phyloP scores from a whole-genome alignment of 768 basidiomycete genomes.

The Termitomyces sp. region DNA sequence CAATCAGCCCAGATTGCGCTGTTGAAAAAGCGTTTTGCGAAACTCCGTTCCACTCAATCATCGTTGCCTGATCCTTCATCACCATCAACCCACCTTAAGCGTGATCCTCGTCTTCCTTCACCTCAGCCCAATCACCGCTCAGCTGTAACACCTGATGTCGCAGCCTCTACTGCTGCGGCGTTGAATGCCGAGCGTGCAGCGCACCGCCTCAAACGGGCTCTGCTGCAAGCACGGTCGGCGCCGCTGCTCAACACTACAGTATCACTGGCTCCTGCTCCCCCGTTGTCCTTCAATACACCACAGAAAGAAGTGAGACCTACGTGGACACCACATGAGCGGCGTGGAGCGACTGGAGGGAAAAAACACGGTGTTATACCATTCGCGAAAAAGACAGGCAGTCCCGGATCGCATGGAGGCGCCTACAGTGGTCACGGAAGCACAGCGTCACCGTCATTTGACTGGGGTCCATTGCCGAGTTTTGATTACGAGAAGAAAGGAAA shows the following conservation, averaged over 20 bases:
- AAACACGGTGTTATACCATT: slow-evolving; percentile 36
- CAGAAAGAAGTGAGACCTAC: slow-evolving; percentile 22
- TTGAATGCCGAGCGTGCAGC: slow-evolving; percentile 77
- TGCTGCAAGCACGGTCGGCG: slow-evolving; percentile 53
- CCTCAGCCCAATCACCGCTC: slow-evolving; percentile 26
- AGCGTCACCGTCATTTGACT: slow-evolving; percentile 41
- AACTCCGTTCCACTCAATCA: slow-evolving; percentile 36
- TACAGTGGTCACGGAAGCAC: slow-evolving; percentile 7
- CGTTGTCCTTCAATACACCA: slow-evolving; percentile 32
- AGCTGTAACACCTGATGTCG: slow-evolving; percentile 59
- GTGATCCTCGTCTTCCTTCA: slow-evolving; percentile 40
- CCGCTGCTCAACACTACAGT: slow-evolving; percentile 65
- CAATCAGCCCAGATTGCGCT: slow-evolving; percentile 49
- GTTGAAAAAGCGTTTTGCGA: slow-evolving; percentile 48
- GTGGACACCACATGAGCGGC: slow-evolving; percentile 20
- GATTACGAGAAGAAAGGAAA: slow-evolving; percentile 15
- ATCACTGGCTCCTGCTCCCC: slow-evolving; percentile 28
- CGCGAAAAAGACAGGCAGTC: slow-evolving; percentile 25
- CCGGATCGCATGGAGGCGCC: slow-evolving; percentile 7
- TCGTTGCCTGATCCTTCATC: not conserved
- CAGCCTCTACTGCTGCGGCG: slow-evolving; percentile 73
- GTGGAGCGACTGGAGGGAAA: slow-evolving; percentile 31
- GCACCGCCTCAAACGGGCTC: slow-evolving; percentile 60
- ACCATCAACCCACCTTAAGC: slow-evolving; percentile 12
- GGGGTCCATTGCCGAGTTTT: slow-evolving; percentile 57